These are phyloP conservation scores for Auxenochlorella pyrenoidosa DNA, from an alignment of 139 green algal species.

Conservation along the genomic window DNA sequence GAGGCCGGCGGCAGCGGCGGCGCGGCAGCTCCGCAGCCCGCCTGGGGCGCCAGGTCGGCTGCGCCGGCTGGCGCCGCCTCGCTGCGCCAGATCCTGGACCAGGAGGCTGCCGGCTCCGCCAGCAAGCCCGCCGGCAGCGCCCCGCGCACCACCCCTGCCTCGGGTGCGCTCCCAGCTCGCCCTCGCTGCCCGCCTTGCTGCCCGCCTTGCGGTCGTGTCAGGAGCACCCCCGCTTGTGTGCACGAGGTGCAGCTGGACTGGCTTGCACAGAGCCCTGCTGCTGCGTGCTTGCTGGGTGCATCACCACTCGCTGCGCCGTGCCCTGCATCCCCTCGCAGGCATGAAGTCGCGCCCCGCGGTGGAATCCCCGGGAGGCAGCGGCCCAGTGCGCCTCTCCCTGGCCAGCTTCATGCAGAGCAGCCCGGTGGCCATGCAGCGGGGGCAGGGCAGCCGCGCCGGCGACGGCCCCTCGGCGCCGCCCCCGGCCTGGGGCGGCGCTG, in stretches of 20 bases:
- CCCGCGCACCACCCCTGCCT: neutral
- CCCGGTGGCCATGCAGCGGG: constrained; percentile 26
- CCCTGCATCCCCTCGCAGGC: neutral
- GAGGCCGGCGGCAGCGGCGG: neutral
- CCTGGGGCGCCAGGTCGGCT: constrained; percentile 32
- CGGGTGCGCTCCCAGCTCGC: neutral
- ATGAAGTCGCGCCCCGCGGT: neutral
- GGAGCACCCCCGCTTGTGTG: too few relatives aligned
- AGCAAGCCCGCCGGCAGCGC: neutral
- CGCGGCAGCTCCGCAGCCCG: neutral
- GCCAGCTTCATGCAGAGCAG: constrained; percentile 36
- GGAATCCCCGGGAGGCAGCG: neutral
- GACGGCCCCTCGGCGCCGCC: constrained; percentile 2
- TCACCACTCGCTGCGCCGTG: too few relatives aligned
- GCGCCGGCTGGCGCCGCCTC: neutral
- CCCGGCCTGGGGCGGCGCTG: constrained; percentile 38
- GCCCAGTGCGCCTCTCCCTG: constrained; percentile 15
- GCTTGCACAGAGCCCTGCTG: too few relatives aligned
- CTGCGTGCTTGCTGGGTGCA: too few relatives aligned
- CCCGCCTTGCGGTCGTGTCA: too few relatives aligned
- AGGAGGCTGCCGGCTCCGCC: constrained; percentile 12
- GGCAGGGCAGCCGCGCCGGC: constrained; percentile 28
- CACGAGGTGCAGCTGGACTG: too few relatives aligned
- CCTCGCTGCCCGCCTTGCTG: too few relatives aligned
- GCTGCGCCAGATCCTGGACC: constrained; percentile 12